Evolutionary conservation across 768 basidiomycete genomes (phyloP).

Genomic region (Lactarius tabidus): DNA sequence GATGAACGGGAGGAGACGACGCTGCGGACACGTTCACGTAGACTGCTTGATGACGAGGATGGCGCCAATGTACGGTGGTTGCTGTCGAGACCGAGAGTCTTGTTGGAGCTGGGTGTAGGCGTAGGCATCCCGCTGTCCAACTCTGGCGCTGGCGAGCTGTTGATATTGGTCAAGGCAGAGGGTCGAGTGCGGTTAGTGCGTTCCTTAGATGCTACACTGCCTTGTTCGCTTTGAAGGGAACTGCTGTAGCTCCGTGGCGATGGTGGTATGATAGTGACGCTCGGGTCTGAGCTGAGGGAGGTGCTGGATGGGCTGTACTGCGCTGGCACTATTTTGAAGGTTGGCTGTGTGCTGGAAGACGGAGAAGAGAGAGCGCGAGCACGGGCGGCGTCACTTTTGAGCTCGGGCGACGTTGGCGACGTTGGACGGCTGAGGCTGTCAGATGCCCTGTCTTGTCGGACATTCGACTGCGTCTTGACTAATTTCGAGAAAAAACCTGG

Average conservation of each 20-base stretch:
- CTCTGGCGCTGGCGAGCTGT: constrained; percentile 6
- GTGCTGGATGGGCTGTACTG: constrained; percentile 10
- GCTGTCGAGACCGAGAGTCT: constrained; percentile 1
- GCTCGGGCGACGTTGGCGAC: background rate
- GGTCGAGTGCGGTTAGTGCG: constrained; percentile 20
- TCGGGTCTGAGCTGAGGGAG: constrained; percentile 29
- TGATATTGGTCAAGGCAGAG: constrained; percentile 16
- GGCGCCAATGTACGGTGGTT: constrained; percentile 13
- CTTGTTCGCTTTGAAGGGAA: constrained; percentile 25
- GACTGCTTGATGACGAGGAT: constrained; percentile 23
- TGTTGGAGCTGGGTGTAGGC: constrained; percentile 11
- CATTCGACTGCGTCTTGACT: constrained; percentile 6
- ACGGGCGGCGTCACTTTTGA: background rate
- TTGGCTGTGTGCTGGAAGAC: background rate
- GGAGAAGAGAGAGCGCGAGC: background rate
- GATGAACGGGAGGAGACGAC: constrained; percentile 22
- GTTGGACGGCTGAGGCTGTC: background rate
- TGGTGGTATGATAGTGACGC: constrained; percentile 35
- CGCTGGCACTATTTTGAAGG: background rate
- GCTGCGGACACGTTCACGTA: constrained; percentile 22
- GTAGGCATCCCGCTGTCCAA: constrained; percentile 20
- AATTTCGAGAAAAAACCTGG: constrained; percentile 16
- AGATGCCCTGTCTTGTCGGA: background rate
- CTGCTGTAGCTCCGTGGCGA: constrained; percentile 30
- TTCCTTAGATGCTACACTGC: constrained; percentile 11